Evolutionary conservation across 2,329 filamentous ascomycete genomes (phyloP).

Genomic region (Cryphonectria japonica): DNA sequence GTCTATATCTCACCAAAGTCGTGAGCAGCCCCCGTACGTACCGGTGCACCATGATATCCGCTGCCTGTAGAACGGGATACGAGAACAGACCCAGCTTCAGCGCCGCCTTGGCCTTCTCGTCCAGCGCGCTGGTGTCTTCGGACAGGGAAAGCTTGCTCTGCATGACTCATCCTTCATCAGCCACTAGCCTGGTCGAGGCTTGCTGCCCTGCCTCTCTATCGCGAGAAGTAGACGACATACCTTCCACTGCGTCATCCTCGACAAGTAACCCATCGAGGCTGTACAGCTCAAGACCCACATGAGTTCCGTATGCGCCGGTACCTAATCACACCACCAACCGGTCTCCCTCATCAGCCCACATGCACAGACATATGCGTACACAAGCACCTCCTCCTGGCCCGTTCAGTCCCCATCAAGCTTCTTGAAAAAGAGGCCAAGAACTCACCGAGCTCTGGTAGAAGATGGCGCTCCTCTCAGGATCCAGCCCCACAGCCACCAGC

Average conservation of each 20-base stretch:
- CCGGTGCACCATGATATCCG: conserved; percentile 88
- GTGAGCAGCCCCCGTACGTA: conserved; percentile 38
- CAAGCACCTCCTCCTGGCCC: not conserved
- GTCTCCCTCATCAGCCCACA: not conserved
- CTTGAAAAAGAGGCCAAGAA: conserved; percentile 18
- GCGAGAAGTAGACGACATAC: conserved; percentile 45
- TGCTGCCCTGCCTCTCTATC: not conserved
- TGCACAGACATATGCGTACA: not conserved
- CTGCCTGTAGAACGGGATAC: conserved; percentile 93
- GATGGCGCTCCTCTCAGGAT: conserved; percentile 74
- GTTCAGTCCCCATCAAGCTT: too few relatives aligned
- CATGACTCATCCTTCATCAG: not conserved
- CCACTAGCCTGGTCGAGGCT: not conserved
- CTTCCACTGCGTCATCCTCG: conserved; percentile 99
- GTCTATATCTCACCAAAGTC: not conserved
- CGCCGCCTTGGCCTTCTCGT: conserved; percentile 58
- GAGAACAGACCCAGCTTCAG: conserved; percentile 91
- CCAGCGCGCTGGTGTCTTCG: conserved; percentile 60
- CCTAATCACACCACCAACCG: conserved; percentile 45
- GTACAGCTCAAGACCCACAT: conserved; percentile 97
- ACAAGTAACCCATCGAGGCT: conserved; percentile 90
- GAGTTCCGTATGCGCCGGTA: conserved; percentile 80
- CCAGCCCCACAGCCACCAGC: conserved; percentile 80
- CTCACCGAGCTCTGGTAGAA: conserved; percentile 82
- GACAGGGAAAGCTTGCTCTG: conserved; percentile 75